These are phyloP conservation scores for Claviceps maximensis DNA, from an alignment of 2,329 filamentous ascomycete genomes.

Conservation along the genomic window DNA sequence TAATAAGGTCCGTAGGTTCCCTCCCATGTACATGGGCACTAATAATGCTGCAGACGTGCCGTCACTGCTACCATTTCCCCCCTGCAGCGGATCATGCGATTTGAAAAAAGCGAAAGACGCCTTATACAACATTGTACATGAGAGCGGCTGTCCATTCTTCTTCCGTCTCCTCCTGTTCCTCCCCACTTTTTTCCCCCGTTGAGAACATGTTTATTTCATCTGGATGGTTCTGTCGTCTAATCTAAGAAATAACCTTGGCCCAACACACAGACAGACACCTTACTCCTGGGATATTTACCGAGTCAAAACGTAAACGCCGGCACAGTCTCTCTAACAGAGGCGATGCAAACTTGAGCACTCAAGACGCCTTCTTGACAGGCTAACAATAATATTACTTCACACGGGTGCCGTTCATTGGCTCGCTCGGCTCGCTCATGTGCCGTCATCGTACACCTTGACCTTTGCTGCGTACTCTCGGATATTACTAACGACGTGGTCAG, in stretches of 20 bases:
- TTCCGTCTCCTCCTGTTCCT: background rate
- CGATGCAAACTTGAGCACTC: background rate
- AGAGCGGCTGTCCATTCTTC: too few species aligned
- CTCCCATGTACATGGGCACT: too few species aligned
- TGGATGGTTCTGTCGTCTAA: background rate
- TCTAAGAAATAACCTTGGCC: background rate
- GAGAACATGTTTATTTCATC: background rate
- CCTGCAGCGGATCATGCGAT: background rate
- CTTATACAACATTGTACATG: too few species aligned
- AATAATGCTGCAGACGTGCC: too few species aligned
- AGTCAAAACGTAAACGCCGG: background rate
- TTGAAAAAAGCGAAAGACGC: too few species aligned
- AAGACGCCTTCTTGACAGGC: background rate
- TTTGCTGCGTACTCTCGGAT: slow-evolving; percentile 73
- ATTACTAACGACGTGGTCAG: slow-evolving; percentile 64
- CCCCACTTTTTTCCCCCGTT: background rate
- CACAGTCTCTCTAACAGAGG: background rate
- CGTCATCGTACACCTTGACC: slow-evolving; percentile 68
- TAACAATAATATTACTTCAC: background rate
- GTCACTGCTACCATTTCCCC: too few species aligned
- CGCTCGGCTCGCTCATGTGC: slow-evolving; percentile 6
- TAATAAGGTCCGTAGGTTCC: too few species aligned
- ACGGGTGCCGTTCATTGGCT: background rate
- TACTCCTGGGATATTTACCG: background rate
- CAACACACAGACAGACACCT: background rate